Base-by-base conservation (phyloP, 1,139 yeast species). In the Kodamaea ohmeri region DNA sequence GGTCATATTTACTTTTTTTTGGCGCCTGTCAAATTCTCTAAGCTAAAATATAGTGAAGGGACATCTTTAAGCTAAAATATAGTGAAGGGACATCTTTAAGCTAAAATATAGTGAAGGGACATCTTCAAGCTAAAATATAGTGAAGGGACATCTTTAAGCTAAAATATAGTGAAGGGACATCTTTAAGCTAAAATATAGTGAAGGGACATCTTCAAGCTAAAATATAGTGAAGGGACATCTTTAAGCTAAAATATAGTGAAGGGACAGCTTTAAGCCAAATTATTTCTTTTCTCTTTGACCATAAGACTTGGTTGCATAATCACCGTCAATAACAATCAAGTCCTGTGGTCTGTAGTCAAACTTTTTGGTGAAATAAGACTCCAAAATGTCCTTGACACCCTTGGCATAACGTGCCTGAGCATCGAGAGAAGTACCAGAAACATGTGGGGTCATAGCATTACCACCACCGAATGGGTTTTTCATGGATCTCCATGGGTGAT, bases 401-500 rank as follows among this genome's bases (percentile, higher is more conserved):
- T 61, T 62, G 19, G 92, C 78, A 52, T 85, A 85, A 53, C 94
- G 73, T 30, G 68, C 67, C 65, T 85, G 94, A 33, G 95, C 92
- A 60, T 84, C 94, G 49, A 85, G 65, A 35, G 87, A 79, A 25
- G 92, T 80, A 45, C 95, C 95, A 40, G 87, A 78, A 46, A 81
- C 76, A 56, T 85, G 95, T 22, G 92, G 90, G 38, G 88, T 82
- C 92, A 85, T 83, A 43, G 92, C 92, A 54, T 85, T 85, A 49
- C 92, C 92, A 29, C 77, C 83, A 41, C 86, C 86, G 49, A 68
- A 75, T 48, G 73, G 65, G 71, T 81, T 81, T 39, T 65, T 58
- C 82, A 83, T 78, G 20, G 67, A 45, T 68, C 89, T 72, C 94
- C 94, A 85, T 46, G 90, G 89, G 55, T 83, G 89, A 56, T 75